Evolutionary conservation across 108 stramenopile species (phyloP).

Genomic region (Seminavis robusta): DNA sequence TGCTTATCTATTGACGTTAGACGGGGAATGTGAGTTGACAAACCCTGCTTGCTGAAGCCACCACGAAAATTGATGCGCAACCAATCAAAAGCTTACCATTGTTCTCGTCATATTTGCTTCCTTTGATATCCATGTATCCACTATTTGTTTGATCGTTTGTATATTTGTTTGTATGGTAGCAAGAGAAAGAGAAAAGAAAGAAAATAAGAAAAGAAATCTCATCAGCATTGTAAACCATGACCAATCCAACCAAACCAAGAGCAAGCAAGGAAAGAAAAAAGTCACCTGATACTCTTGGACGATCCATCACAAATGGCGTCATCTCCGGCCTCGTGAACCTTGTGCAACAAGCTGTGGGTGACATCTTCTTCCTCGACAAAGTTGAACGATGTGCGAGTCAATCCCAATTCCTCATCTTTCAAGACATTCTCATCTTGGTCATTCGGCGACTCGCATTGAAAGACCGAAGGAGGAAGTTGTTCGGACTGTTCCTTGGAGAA

Average conservation of each 20-base stretch:
- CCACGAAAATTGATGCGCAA: not conserved
- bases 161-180: slow-evolving; percentile 7
- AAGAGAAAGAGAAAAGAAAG: no score
- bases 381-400: not conserved
- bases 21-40: not conserved
- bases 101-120: slow-evolving; percentile 29
- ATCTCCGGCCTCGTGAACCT: slow-evolving; percentile 11
- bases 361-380: slow-evolving; percentile 8
- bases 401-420: not conserved
- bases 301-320: slow-evolving; percentile 32
- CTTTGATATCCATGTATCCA: slow-evolving; percentile 59
- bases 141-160: not conserved
- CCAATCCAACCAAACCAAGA: no score
- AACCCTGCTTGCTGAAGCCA: not conserved
- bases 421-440: not conserved
- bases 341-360: slow-evolving; percentile 2
- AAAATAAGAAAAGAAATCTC: no score
- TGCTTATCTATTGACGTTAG: slow-evolving; percentile 74
- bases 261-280: no score
- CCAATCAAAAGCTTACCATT: slow-evolving; percentile 3
- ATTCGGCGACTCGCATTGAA: slow-evolving; percentile 32
- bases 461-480: slow-evolving; percentile 42
- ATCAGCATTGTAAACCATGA: no score
- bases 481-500: slow-evolving; percentile 32
- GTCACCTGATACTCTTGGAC: slow-evolving; percentile 34